Conservation (phyloP, 225 moss, liverwort and hornwort species). For the Sphagnum tenellum region DNA sequence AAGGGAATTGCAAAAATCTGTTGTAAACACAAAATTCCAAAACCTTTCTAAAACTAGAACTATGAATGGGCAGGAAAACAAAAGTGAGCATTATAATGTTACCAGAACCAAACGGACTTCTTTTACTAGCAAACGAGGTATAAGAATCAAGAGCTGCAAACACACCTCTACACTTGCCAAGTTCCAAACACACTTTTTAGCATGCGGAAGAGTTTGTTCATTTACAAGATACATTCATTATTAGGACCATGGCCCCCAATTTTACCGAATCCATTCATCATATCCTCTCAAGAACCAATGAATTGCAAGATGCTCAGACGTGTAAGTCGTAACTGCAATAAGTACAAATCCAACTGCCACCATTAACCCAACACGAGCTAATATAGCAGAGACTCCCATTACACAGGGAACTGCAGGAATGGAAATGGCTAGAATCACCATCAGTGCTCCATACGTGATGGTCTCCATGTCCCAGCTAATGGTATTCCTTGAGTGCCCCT, state of each 20-base stretch:
- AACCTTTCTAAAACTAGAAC: too few species aligned
- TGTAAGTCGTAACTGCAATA: slow-evolving; percentile 59
- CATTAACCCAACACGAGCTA: slow-evolving; percentile 66
- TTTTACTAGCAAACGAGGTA: too few species aligned
- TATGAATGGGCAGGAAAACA: too few species aligned
- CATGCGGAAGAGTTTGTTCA: too few species aligned
- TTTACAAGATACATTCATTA: too few species aligned
- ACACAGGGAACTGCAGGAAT: slow-evolving; percentile 54
- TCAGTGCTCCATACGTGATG: slow-evolving; percentile 32
- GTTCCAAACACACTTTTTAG: too few species aligned
- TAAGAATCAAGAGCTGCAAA: too few species aligned
- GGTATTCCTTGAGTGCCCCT: slow-evolving; percentile 51
- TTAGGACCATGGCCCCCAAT: neutral
- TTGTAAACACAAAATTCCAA: too few species aligned
- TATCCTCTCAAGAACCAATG: slow-evolving; percentile 81
- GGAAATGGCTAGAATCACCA: slow-evolving; percentile 40
- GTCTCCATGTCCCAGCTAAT: slow-evolving; percentile 68
- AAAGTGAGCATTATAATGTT: too few species aligned
- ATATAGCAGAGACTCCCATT: slow-evolving; percentile 58
- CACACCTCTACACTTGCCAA: too few species aligned
- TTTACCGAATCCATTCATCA: slow-evolving; percentile 52
- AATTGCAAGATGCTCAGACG: slow-evolving; percentile 78
- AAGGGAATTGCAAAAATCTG: too few species aligned
- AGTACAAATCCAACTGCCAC: slow-evolving; percentile 59
- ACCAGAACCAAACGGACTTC: too few species aligned